Conservation (phyloP, 306 rosid genomes). For the Morella rubra region DNA sequence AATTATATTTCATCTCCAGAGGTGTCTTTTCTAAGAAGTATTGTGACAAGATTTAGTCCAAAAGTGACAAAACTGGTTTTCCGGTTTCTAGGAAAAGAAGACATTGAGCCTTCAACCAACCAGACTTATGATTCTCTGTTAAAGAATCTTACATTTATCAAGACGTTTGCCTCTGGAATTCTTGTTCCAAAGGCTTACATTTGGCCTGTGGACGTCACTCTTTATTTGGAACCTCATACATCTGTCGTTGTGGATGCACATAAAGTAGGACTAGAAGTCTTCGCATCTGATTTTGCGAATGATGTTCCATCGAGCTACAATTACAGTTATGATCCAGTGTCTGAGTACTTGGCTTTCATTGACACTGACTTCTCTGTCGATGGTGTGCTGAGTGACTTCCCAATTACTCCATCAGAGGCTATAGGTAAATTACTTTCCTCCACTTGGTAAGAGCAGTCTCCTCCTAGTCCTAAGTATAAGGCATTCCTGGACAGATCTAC, state of each 20-base stretch:
- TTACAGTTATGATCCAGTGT: conserved; percentile 82
- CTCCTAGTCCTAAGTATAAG: background rate
- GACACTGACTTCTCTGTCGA: conserved; percentile 87
- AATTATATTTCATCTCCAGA: conserved; percentile 85
- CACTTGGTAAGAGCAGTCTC: background rate
- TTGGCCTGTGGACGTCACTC: conserved; percentile 54
- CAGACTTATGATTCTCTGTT: conserved; percentile 75
- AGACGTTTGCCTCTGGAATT: conserved; percentile 92
- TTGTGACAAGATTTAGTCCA: conserved; percentile 52
- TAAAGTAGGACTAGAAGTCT: conserved; percentile 65
- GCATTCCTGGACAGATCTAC: too few species aligned
- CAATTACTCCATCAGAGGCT: conserved; percentile 76
- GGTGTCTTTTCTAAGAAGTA: conserved; percentile 65
- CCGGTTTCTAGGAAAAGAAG: conserved; percentile 48
- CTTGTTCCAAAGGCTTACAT: conserved; percentile 78
- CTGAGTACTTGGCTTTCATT: conserved; percentile 64
- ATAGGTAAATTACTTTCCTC: conserved; percentile 39
- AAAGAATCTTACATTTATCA: conserved; percentile 70
- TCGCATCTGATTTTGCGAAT: conserved; percentile 63
- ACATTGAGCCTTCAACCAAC: conserved; percentile 62
- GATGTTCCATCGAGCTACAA: conserved; percentile 61
- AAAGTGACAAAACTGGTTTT: conserved; percentile 64
- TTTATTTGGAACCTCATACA: conserved; percentile 59
- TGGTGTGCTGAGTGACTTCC: conserved; percentile 88
- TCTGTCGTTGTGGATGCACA: conserved; percentile 81